Percentiles rank a stretch among this genome's conserved stretches.
Evolutionary conservation across 2,329 filamentous ascomycete genomes (phyloP).

Genomic region (Alternaria sp.): DNA sequence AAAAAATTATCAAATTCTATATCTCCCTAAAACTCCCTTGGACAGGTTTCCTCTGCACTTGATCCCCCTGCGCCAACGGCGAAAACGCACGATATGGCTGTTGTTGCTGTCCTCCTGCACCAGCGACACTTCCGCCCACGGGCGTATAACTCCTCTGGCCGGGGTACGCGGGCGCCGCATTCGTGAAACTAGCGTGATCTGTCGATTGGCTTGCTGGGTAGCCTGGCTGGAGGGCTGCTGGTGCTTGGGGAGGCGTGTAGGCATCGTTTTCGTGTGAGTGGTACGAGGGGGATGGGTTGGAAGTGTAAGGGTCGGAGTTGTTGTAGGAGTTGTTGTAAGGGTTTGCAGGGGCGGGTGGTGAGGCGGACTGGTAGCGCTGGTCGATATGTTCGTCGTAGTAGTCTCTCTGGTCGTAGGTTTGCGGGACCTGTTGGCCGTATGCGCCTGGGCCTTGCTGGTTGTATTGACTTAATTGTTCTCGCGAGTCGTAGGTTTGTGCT

Average conservation of each 20-base stretch:
- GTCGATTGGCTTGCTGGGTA: not conserved
- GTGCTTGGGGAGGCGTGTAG: slow-evolving; percentile 3
- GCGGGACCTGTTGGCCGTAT: slow-evolving; percentile 7
- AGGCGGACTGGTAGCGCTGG: slow-evolving; percentile 6
- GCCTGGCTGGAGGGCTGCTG: not conserved
- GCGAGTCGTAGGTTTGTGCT: slow-evolving; percentile 26
- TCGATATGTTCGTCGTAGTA: slow-evolving; percentile 9
- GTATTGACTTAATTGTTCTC: slow-evolving; percentile 23
- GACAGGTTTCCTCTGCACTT: not conserved
- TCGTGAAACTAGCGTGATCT: not conserved
- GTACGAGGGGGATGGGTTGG: slow-evolving; percentile 8
- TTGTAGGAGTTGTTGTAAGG: slow-evolving; percentile 5
- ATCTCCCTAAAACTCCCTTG: slow-evolving; percentile 15
- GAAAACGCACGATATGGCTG: slow-evolving; percentile 16
- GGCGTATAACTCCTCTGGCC: slow-evolving; percentile 14
- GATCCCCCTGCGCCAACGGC: not conserved
- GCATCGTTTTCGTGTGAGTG: not conserved
- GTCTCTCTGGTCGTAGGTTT: slow-evolving; percentile 14
- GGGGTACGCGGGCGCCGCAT: slow-evolving; percentile 10
- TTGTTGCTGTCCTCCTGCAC: not conserved
- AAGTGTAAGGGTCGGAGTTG: too few species aligned
- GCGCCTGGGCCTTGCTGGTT: slow-evolving; percentile 6
- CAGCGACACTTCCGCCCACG: not conserved
- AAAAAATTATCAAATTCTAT: not conserved
- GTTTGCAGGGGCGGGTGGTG: slow-evolving; percentile 7